Percentiles rank a stretch among this genome's conserved stretches.
Conservation (phyloP, 2,329 filamentous ascomycete species). For the Orbilia quercus region DNA sequence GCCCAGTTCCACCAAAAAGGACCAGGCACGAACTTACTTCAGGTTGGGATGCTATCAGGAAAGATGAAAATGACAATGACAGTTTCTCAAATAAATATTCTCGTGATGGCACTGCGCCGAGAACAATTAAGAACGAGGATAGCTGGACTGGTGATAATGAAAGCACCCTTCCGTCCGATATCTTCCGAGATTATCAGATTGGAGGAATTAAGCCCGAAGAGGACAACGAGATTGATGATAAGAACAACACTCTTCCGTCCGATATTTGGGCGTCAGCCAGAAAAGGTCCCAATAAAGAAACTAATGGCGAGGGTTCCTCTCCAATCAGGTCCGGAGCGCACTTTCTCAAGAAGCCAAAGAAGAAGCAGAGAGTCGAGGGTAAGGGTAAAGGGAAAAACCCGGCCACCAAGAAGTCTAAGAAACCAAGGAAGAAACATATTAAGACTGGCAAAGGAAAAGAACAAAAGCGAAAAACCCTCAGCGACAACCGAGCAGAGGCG, state of each 20-base stretch:
- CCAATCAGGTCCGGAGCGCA: not conserved
- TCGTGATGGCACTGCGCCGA: not conserved
- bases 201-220: too few relatives aligned
- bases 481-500: slow-evolving; percentile 75
- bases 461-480: slow-evolving; percentile 66
- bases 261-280: slow-evolving; percentile 61
- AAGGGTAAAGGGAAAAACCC: slow-evolving; percentile 57
- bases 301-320: not conserved
- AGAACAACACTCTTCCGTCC: slow-evolving; percentile 58
- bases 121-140: slow-evolving; percentile 12
- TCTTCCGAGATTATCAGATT: too few relatives aligned
- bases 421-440: slow-evolving; percentile 65
- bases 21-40: slow-evolving; percentile 16
- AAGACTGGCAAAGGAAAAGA: slow-evolving; percentile 60
- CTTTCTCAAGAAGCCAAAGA: slow-evolving; percentile 1
- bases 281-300: slow-evolving; percentile 3
- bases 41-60: not conserved
- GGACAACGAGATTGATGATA: too few relatives aligned
- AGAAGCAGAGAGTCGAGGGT: slow-evolving; percentile 27
- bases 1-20: slow-evolving; percentile 11
- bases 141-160: slow-evolving; percentile 37
- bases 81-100: slow-evolving; percentile 36
- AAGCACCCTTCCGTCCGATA: slow-evolving; percentile 60
- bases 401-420: slow-evolving; percentile 61
- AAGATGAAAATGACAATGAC: slow-evolving; percentile 33